Percentiles rank a stretch among this genome's conserved stretches.
Conservation (phyloP, 75 land plant genomes). For the Picea sitchensis region DNA sequence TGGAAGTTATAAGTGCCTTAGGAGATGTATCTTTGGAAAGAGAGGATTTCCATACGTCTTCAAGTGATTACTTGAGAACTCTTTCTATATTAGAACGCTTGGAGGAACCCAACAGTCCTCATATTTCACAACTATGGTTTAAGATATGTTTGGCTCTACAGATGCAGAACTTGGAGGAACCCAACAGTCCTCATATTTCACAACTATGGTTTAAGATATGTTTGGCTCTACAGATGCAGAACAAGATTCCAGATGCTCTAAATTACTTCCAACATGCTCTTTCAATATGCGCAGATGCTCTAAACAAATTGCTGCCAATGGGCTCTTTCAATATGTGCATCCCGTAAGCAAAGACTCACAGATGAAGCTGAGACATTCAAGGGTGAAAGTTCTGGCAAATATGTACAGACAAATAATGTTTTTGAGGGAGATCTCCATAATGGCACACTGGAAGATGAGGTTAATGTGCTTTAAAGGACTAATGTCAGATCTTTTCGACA, state of each 20-base stretch:
- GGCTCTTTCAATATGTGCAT: slow-evolving; percentile 73
- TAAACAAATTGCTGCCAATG: slow-evolving; percentile 56
- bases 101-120: slow-evolving; percentile 73
- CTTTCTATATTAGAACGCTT: slow-evolving; percentile 66
- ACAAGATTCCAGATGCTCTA: slow-evolving; percentile 69
- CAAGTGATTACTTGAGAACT: slow-evolving; percentile 77
- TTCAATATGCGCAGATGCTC: slow-evolving; percentile 76
- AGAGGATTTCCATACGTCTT: slow-evolving; percentile 89
- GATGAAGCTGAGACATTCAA: slow-evolving; percentile 30
- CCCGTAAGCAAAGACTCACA: slow-evolving; percentile 58
- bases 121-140: slow-evolving; percentile 75
- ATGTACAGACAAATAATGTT: slow-evolving; percentile 14
- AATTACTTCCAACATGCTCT: slow-evolving; percentile 74
- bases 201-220: slow-evolving; percentile 84
- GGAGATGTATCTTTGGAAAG: slow-evolving; percentile 88
- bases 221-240: slow-evolving; percentile 71
- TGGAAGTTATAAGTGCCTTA: slow-evolving; percentile 59
- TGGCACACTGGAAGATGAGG: slow-evolving; percentile 41
- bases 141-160: slow-evolving; percentile 82
- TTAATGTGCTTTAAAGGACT: slow-evolving; percentile 67
- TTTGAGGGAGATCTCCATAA: slow-evolving; percentile 7
- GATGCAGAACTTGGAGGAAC: slow-evolving; percentile 66
- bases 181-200: slow-evolving; percentile 64
- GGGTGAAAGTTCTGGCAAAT: slow-evolving; percentile 12
- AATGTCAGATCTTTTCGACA: slow-evolving; percentile 66